phyloP scores from a whole-genome alignment of 176 grass and related monocot species.

The Melocanna baccifera region DNA sequence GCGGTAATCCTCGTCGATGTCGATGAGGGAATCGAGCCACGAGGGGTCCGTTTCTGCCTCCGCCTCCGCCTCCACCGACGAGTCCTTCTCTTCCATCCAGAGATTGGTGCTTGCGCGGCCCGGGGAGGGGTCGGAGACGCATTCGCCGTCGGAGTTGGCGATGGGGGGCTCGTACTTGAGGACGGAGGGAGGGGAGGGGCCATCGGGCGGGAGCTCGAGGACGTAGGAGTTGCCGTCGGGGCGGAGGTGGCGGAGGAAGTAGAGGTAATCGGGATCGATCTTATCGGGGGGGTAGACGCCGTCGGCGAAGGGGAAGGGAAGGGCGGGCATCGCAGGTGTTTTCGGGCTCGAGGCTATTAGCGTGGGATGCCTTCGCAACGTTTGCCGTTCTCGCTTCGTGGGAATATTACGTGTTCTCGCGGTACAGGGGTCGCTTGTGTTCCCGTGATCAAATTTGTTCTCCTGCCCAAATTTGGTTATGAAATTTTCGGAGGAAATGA shows the following conservation, averaged over 20 bases:
- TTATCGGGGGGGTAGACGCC: constrained; percentile 5
- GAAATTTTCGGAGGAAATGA: background rate
- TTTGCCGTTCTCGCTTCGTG: no score
- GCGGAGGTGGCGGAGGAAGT: constrained; percentile 40
- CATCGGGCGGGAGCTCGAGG: constrained; percentile 28
- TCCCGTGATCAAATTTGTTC: background rate
- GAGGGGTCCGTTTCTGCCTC: background rate
- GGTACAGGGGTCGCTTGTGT: no score
- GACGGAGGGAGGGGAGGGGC: background rate
- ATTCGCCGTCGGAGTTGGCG: background rate
- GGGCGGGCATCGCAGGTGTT: background rate
- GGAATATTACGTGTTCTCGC: no score
- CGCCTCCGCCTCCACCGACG: background rate
- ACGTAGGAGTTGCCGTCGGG: constrained; percentile 40
- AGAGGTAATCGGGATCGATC: constrained; percentile 50
- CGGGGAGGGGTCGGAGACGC: constrained; percentile 20
- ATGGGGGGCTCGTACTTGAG: constrained; percentile 36
- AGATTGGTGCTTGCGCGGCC: background rate
- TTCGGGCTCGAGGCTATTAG: background rate
- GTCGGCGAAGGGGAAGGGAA: background rate
- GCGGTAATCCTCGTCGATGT: constrained; percentile 41
- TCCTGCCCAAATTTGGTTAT: no score
- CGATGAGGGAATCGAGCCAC: background rate
- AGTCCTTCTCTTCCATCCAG: background rate
- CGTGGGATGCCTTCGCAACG: no score